phyloP scores from a whole-genome alignment of 306 rosid species.

The Alnus rubra region DNA sequence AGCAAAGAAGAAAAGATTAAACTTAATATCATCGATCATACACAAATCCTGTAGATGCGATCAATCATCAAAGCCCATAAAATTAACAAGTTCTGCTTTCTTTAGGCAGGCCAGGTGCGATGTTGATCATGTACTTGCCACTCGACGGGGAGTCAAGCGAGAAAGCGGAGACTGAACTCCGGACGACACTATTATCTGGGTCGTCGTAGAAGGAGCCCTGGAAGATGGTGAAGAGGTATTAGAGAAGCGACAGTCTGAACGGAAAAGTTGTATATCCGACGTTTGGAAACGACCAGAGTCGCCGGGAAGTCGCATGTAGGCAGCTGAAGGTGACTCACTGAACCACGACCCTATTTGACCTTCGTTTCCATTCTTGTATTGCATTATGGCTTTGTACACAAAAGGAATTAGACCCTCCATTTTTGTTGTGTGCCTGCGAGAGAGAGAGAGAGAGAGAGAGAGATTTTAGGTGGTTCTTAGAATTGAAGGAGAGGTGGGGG shows the following conservation, averaged over 20 bases:
- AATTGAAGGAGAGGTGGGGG: not conserved
- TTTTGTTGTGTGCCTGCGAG: constrained; percentile 7
- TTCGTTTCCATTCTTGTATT: constrained; percentile 60
- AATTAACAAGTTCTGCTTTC: constrained; percentile 16
- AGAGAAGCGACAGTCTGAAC: constrained; percentile 28
- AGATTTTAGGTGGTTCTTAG: constrained; percentile 25
- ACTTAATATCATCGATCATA: not conserved
- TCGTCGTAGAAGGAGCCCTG: constrained; percentile 26
- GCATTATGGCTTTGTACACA: constrained; percentile 73
- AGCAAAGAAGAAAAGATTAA: not conserved
- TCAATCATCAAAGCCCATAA: not conserved
- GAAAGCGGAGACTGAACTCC: constrained; percentile 62
- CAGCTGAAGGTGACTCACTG: constrained; percentile 65
- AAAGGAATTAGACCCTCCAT: constrained; percentile 97
- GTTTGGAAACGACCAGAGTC: constrained; percentile 47
- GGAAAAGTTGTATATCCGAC: constrained; percentile 35
- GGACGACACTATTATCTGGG: constrained; percentile 50
- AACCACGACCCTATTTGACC: constrained; percentile 58
- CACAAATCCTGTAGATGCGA: not conserved
- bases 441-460: constrained; percentile 19
- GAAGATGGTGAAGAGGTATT: constrained; percentile 45
- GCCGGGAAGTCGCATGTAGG: constrained; percentile 58
- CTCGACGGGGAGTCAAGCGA: constrained; percentile 44
- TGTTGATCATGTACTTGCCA: constrained; percentile 26
- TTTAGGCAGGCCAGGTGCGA: constrained; percentile 6